Percentiles rank a stretch among this genome's conserved stretches.
These are phyloP conservation scores for Candida germanica DNA, from an alignment of 805 yeast species.

Conservation along the genomic window DNA sequence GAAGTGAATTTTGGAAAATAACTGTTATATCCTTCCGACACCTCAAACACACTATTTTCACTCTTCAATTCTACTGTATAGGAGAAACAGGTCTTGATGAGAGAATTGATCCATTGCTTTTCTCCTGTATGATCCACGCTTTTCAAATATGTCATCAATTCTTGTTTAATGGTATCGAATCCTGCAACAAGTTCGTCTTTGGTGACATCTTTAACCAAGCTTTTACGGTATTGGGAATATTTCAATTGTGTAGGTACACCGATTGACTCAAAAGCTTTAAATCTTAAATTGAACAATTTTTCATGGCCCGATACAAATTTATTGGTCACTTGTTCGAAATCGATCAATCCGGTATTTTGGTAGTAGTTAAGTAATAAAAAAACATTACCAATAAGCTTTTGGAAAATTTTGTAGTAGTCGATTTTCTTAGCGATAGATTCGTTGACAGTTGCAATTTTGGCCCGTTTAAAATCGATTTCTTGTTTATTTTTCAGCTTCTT, in stretches of 20 bases:
- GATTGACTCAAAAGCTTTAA: slow-evolving; percentile 14
- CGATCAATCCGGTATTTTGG: slow-evolving; percentile 5
- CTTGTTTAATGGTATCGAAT: slow-evolving; percentile 5
- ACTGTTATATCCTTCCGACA: slow-evolving; percentile 9
- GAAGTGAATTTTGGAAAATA: slow-evolving; percentile 11
- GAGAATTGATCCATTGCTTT: slow-evolving; percentile 7
- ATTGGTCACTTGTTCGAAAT: slow-evolving; percentile 3
- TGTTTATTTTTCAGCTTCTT: slow-evolving; percentile 12
- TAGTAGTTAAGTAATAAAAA: slow-evolving; percentile 7
- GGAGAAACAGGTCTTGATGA: slow-evolving; percentile 13
- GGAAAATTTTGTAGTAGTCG: slow-evolving; percentile 6
- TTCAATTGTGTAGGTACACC: slow-evolving; percentile 12
- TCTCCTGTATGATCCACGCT: slow-evolving; percentile 1
- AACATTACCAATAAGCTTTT: slow-evolving; percentile 3
- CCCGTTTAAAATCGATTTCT: slow-evolving; percentile 12
- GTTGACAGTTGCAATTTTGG: slow-evolving; percentile 5
- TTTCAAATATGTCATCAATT: slow-evolving; percentile 2
- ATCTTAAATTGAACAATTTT: slow-evolving; percentile 11
- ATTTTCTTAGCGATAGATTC: slow-evolving; percentile 3
- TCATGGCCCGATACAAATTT: slow-evolving; percentile 9
- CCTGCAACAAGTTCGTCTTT: slow-evolving; percentile 2
- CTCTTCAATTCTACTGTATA: slow-evolving; percentile 7
- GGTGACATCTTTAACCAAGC: slow-evolving; percentile 4
- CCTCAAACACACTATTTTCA: neutral
- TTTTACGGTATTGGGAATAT: slow-evolving; percentile 3